Evolutionary conservation across 805 yeast species (phyloP).

Genomic region (Yamadazyma insecticola): DNA sequence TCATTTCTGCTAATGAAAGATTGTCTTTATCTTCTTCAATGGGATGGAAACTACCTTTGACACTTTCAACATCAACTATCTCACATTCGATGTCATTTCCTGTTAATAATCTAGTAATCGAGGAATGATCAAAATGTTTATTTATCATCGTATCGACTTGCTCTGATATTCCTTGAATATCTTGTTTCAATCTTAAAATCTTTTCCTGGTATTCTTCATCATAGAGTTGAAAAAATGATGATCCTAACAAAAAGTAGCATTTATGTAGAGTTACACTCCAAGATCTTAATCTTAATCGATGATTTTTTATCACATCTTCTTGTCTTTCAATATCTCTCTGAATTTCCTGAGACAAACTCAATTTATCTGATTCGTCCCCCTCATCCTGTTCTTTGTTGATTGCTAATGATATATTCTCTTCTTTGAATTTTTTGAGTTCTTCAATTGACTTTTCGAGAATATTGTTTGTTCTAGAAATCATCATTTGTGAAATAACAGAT

Average conservation of each 20-base stretch:
- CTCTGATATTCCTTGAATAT: conserved; percentile 1
- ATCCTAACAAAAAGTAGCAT: conserved; percentile 71
- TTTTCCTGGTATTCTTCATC: conserved; percentile 29
- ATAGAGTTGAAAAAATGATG: conserved; percentile 57
- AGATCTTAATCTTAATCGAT: conserved; percentile 34
- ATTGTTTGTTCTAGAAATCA: conserved; percentile 18
- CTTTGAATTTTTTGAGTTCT: conserved; percentile 18
- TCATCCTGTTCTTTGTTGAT: conserved; percentile 15
- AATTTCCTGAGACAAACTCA: no score
- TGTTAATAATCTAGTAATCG: conserved; percentile 19
- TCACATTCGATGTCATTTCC: no score
- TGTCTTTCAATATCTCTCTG: conserved; percentile 8
- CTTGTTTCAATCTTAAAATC: conserved; percentile 14
- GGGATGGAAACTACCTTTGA: no score
- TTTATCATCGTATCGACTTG: not conserved
- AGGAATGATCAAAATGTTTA: conserved; percentile 5
- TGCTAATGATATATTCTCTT: conserved; percentile 8
- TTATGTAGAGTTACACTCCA: conserved; percentile 69
- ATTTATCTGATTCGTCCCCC: conserved; percentile 5
- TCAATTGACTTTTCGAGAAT: conserved; percentile 15
- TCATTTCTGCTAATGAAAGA: no score
- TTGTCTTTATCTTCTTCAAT: no score
- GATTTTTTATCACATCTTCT: conserved; percentile 21
- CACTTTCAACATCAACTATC: no score
- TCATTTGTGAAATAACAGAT: conserved; percentile 13